Conservation (phyloP, 1,139 yeast species). For the Petasospora rhodanensis region DNA sequence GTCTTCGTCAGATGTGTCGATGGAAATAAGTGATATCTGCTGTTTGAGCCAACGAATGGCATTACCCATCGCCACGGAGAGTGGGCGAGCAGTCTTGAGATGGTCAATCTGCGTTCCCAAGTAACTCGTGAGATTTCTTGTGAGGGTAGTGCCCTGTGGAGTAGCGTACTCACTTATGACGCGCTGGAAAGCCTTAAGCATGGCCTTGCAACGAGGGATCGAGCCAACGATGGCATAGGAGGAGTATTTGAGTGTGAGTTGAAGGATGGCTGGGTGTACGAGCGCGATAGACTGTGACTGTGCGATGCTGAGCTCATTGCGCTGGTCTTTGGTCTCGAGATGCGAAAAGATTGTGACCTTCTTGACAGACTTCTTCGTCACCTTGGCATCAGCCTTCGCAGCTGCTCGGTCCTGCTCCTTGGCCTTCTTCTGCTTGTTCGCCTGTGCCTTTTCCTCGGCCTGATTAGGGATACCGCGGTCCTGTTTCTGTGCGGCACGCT, state of each 20-base stretch:
- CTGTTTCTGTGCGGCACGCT: conserved; percentile 66
- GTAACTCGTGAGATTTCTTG: conserved; percentile 85
- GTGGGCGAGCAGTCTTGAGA: conserved; percentile 84
- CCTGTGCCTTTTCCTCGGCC: conserved; percentile 25
- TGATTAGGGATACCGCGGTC: conserved; percentile 44
- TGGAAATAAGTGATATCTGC: conserved; percentile 74
- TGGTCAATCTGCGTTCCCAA: conserved; percentile 94
- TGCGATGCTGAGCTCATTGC: conserved; percentile 53
- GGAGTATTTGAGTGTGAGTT: conserved; percentile 76
- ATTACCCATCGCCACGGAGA: conserved; percentile 94
- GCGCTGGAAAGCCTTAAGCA: conserved; percentile 79
- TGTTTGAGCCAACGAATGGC: conserved; percentile 97
- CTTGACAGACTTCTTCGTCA: conserved; percentile 19
- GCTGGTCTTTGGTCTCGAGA: conserved; percentile 76
- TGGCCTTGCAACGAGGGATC: conserved; percentile 74
- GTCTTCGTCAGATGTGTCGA: conserved; percentile 64
- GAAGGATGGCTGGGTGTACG: conserved; percentile 82
- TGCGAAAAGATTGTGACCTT: conserved; percentile 75
- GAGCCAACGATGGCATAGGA: conserved; percentile 89
- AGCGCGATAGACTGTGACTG: conserved; percentile 40
- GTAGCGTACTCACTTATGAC: conserved; percentile 80
- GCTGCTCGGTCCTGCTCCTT: conserved; percentile 27
- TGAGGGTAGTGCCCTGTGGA: conserved; percentile 79
- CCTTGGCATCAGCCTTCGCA: conserved; percentile 8
- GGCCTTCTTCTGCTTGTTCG: conserved; percentile 10